Conservation (phyloP, 306 rosid species). For the Heteromeles arbutifolia region DNA sequence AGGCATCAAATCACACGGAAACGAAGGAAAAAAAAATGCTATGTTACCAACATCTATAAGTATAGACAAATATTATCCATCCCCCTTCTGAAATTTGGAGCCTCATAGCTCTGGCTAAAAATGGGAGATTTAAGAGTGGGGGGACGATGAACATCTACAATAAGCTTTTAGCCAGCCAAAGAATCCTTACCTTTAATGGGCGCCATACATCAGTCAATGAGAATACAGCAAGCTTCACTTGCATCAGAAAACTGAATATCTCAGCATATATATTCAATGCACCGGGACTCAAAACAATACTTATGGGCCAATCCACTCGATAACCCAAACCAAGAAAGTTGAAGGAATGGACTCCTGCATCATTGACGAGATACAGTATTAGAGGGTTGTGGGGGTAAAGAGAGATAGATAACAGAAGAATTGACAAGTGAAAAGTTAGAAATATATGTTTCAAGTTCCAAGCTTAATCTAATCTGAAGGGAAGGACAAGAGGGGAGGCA, state of each 20-base stretch:
- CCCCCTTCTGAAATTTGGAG: not conserved
- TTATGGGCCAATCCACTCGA: conserved; percentile 86
- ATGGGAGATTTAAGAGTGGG: not conserved
- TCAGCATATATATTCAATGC: conserved; percentile 78
- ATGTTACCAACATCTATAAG: not conserved
- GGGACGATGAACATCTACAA: not conserved
- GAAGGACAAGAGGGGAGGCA: not conserved
- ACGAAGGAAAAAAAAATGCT: not conserved
- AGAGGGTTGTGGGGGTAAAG: conserved; percentile 5
- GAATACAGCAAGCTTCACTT: conserved; percentile 82
- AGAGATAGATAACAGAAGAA: not conserved
- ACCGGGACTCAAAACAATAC: conserved; percentile 69
- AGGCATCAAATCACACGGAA: not conserved
- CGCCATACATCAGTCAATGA: conserved; percentile 81
- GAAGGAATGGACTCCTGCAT: conserved; percentile 84
- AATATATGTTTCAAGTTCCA: not conserved
- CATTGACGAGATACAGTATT: conserved; percentile 5
- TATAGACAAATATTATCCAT: not conserved
- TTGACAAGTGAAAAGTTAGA: not conserved
- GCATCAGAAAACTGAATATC: conserved; percentile 87
- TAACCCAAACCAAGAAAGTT: conserved; percentile 94
- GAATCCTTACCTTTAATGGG: conserved; percentile 69
- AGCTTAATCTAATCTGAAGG: conserved; percentile 5
- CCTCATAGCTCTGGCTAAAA: not conserved
- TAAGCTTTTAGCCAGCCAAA: conserved; percentile 2